Conservation (phyloP, 768 basidiomycete genomes). For the Mycena rosella region DNA sequence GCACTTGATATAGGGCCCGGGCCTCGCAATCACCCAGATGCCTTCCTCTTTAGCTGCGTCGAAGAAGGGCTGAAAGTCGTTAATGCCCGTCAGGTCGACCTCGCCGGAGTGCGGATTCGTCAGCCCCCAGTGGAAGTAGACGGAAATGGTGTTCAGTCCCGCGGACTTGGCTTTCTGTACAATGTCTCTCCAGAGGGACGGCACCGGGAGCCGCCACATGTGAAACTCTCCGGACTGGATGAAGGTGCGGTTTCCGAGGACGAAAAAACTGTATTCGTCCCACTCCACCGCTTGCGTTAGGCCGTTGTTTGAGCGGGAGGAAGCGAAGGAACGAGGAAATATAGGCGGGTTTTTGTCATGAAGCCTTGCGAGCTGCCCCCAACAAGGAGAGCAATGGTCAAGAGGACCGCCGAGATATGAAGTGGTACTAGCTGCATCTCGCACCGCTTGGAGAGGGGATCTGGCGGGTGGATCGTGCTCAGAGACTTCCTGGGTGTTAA, state of each 20-base stretch:
- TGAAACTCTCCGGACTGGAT: slow-evolving; percentile 70
- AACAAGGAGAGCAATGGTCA: background rate
- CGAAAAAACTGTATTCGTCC: slow-evolving; percentile 64
- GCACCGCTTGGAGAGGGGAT: background rate
- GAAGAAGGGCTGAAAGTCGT: slow-evolving; percentile 63
- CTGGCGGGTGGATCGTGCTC: background rate
- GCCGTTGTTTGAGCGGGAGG: slow-evolving; percentile 14
- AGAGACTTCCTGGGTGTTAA: too few species aligned
- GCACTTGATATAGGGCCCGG: slow-evolving; percentile 51
- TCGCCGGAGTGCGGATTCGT: slow-evolving; percentile 67
- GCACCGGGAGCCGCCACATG: slow-evolving; percentile 71
- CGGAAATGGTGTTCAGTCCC: slow-evolving; percentile 68
- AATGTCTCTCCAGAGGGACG: slow-evolving; percentile 71
- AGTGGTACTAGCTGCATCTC: slow-evolving; percentile 1
- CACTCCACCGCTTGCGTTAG: slow-evolving; percentile 28
- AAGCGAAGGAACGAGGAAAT: background rate
- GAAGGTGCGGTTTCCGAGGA: slow-evolving; percentile 30
- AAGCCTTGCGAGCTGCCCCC: background rate
- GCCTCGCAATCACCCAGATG: slow-evolving; percentile 69
- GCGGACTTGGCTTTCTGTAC: slow-evolving; percentile 72
- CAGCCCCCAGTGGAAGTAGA: slow-evolving; percentile 72
- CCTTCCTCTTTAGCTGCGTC: slow-evolving; percentile 68
- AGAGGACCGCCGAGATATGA: background rate
- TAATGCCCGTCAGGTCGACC: slow-evolving; percentile 65
- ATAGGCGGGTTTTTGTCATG: background rate